These are phyloP conservation scores for Decorospora gaudefroyi DNA, from an alignment of 2,329 filamentous ascomycete genomes.

Conservation along the genomic window DNA sequence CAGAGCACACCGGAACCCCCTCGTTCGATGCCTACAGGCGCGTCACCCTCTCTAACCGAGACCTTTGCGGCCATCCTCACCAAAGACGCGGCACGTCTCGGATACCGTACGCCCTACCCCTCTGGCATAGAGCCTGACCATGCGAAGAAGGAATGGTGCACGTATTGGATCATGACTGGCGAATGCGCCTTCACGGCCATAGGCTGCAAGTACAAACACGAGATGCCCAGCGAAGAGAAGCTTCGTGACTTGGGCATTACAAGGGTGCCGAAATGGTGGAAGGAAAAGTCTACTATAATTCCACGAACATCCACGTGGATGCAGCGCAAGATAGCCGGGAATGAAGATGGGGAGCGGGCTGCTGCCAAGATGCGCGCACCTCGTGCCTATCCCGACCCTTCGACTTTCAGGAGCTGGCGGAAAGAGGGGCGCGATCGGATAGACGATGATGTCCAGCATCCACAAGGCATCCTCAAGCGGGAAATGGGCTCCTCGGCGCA, in stretches of 20 bases:
- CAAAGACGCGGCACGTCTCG: slow-evolving; percentile 33
- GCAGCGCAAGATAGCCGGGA: slow-evolving; percentile 23
- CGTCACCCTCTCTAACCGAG: slow-evolving; percentile 22
- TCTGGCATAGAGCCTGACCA: too few relatives aligned
- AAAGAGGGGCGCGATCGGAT: not conserved
- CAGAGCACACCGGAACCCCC: not conserved
- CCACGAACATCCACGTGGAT: slow-evolving; percentile 30
- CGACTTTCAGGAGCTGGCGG: not conserved
- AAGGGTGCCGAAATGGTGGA: slow-evolving; percentile 60
- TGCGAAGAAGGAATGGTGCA: slow-evolving; percentile 76
- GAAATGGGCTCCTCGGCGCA: not conserved
- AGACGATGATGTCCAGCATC: not conserved
- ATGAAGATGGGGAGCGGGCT: not conserved
- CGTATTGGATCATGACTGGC: slow-evolving; percentile 86
- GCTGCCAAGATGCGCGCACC: slow-evolving; percentile 1
- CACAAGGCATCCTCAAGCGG: not conserved
- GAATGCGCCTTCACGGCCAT: slow-evolving; percentile 84
- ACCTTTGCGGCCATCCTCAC: slow-evolving; percentile 35
- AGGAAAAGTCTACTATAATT: slow-evolving; percentile 51
- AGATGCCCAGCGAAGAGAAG: slow-evolving; percentile 77
- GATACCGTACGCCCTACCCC: slow-evolving; percentile 36
- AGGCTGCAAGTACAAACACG: slow-evolving; percentile 87
- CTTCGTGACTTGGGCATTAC: slow-evolving; percentile 71
- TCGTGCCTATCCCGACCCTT: slow-evolving; percentile 16
- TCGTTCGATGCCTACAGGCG: not conserved